These are phyloP conservation scores for Neurospora intermedia DNA, from an alignment of 495 filamentous ascomycete species.

Conservation along the genomic window DNA sequence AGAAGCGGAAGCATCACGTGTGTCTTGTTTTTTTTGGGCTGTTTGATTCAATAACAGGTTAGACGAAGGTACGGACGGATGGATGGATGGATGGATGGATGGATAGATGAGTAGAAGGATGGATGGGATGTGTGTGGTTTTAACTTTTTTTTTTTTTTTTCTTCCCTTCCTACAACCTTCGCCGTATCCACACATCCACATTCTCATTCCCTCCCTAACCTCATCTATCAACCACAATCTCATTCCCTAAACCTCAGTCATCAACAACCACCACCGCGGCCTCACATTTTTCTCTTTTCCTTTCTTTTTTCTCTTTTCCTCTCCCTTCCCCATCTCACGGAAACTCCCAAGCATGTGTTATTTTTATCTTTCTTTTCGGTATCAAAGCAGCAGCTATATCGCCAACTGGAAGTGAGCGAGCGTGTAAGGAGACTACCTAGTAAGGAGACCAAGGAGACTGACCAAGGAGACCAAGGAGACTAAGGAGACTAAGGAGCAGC, in stretches of 20 bases:
- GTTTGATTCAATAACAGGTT: neutral
- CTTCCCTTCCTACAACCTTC: neutral
- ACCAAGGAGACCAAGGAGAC: neutral
- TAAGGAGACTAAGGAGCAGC: neutral
- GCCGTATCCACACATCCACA: neutral
- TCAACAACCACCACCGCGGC: neutral
- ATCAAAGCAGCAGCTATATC: neutral
- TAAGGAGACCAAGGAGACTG: neutral
- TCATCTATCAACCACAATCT: no score
- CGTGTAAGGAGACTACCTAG: neutral
- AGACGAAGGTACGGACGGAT: neutral
- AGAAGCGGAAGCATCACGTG: neutral
- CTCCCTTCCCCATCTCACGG: neutral
- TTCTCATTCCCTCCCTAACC: neutral
- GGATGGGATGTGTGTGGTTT: neutral
- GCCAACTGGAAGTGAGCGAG: neutral
- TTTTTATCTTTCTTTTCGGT: neutral
- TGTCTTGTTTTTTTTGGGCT: neutral
- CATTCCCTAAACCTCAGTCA: no score
- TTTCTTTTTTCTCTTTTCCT: neutral
- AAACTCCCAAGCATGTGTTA: neutral
- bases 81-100: no score
- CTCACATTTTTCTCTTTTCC: neutral
- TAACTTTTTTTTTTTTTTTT: no score
- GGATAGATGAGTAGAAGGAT: neutral